Evolutionary conservation across 2,329 filamentous ascomycete species (phyloP), one percentile per base, ranked within the genome.

Genomic region (Thielaviopsis populi): DNA sequence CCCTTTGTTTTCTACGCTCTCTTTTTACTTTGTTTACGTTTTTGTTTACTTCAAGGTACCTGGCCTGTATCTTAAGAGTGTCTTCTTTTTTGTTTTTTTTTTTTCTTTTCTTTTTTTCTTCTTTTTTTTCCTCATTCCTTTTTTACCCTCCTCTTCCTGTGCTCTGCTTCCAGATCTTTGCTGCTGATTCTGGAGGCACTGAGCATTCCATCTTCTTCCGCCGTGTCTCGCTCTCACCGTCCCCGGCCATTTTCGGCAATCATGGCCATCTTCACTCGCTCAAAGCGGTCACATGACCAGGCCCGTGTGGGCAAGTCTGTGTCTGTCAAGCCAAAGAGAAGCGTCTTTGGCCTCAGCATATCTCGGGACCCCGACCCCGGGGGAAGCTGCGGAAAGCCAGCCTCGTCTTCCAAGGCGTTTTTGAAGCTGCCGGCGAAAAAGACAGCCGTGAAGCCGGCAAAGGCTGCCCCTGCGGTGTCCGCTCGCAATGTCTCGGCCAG

Each of bases 231-330:
- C 40, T 62, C 63, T 24, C 53, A 40, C 33, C 62, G 19, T 15
- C 62, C 40, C 30, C 53, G 27, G 6, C 41, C n/a, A 37, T 37
- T 56, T 13, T 59, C 61, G 43, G n/a, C 30, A 8, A 40, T 65
- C 60, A 33, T 65, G 48, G 56, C 53, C 75, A 96, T 96, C 89
- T 95, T 96, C 81, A 95, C 91, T 79, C 89, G 89, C 74, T 91
- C 91, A 72, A 91, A 94, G 78, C 81, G 85, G 75, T 86, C 87
- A 70, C 61, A 62, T 75, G 87, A 92, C 71, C 67, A 68, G 68
- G 71, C 70, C 76, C 88, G 91, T 72, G 88, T 91, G 75, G 88
- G 89, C 79, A 96, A 96, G 84, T 81, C 87, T 76, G 81, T 84
- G 84, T 81, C 87, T 76, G 81, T 84, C 75, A 91, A 89, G 80